Evolutionary conservation across 495 filamentous ascomycete species (phyloP), one percentile per base, ranked within the genome.

Genomic region (Apiosordaria backusii): DNA sequence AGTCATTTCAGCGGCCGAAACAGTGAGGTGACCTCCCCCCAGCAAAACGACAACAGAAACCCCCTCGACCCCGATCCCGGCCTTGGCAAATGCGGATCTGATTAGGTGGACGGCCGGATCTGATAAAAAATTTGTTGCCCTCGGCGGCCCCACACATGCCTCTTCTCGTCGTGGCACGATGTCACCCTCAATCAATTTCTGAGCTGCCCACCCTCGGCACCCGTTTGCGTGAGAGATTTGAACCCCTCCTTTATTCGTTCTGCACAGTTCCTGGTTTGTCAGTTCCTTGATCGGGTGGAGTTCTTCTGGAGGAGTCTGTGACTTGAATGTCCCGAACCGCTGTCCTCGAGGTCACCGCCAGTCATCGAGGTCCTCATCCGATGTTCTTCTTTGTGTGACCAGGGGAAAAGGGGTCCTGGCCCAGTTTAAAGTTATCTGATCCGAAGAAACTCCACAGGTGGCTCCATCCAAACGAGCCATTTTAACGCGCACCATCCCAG

Each of bases 41-140:
- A 18, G 35, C 35, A 59, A 27, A 27, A 19, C 24, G 27, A 40
- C 19, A 29, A 13, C 2, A 18, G 50, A 54, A 54, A 18, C 50
- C 4, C 9, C 55, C 10, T 59, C 19, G 18, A 45, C 35, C 54
- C 67, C 68, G 68, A 68, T 70, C 62, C 68, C 68, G 68, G 67
- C 66, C 68, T 70, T 70, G 68, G 68, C 68, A 10, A 21, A 5
- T 22, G 62, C 68, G 68, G 68, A 70, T 70, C 68, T 70, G 68
- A 70, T 70, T 68, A 70, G 59, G 60, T 57, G 53, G 63, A 55
- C 23, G 27, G 62, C 26, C 68, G 68, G 68, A 70, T 70, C 68
- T 62, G 68, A 70, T 70, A 68, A 70, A 64, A 18, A 61, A 21
- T 59, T 67, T 59, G 57, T 21, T 23, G 52, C 52, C 3, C 52